Evolutionary conservation across 495 filamentous ascomycete species (phyloP), one percentile per base, ranked within the genome.

Genomic region (Hyaloscypha bicolor): DNA sequence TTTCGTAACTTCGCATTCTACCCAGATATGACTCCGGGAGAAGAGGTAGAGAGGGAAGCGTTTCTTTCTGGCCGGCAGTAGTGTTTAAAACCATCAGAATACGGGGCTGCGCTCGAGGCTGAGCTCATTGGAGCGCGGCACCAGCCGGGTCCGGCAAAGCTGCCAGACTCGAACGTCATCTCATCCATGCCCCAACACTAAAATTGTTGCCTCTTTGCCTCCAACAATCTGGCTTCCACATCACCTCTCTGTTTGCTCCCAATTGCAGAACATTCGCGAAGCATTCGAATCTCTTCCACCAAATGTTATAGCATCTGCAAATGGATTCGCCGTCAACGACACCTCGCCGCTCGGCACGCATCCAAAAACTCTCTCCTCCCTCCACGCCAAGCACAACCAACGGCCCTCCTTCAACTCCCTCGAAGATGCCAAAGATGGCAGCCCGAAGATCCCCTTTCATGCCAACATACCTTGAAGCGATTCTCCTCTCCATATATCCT

Each of bases 401-500:
- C 30, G 33, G 22, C 25, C 25, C 31, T n/a, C n/a, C 59, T 11
- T 11, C 58, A 37, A 60, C 25, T 57, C 30, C 64, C 8, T 39
- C 31, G 16, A 55, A 51, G 29, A 31, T 25, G 51, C 11, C 32
- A 29, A 66, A 9, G 32, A 74, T 70, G 48, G 31, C 62, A 30
- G 25, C 56, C 22, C 33, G 69, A 62, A 69, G 55, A 63, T 63
- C 64, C 4, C 72, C 72, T 32, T 72, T 66, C 30, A 30, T 71
- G 9, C 88, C 90, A 2, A 90, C 89, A 6, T 79, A 81, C 14
- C 81, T 84, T 72, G 91, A 93, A 70, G 71, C 82, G 42, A 72
- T 87, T 62, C 79, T 91, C 45, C 81, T 91, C 5, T 69, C 78
- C 35, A 77, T 90, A 73, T 97, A 97, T 82, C 94, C 93, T 25